These are phyloP conservation scores for Pseudogymnoascus sp. DNA, from an alignment of 2,329 filamentous ascomycete species.

Conservation along the genomic window DNA sequence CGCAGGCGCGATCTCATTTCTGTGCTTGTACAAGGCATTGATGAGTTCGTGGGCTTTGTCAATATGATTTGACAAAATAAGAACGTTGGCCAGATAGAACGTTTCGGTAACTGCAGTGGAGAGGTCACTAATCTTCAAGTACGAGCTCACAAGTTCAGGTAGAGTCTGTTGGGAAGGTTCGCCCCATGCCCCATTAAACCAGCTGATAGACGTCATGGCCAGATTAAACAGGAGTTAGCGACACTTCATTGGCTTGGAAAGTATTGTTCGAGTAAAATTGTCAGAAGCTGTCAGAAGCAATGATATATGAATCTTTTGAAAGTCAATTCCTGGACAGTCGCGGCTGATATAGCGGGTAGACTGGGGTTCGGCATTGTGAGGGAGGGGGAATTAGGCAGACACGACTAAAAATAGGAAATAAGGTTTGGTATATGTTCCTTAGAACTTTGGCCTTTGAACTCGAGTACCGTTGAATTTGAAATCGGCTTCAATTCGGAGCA, in stretches of 20 bases:
- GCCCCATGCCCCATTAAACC: not conserved
- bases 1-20: not conserved
- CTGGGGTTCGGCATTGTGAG: not conserved
- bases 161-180: not conserved
- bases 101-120: slow-evolving; percentile 1
- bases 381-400: not conserved
- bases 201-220: not conserved
- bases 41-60: slow-evolving; percentile 14
- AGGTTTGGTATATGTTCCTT: not conserved
- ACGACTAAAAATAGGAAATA: not conserved
- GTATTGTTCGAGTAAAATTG: not conserved
- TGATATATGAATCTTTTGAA: not conserved
- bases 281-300: not conserved
- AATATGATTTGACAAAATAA: slow-evolving; percentile 17
- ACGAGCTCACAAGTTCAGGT: slow-evolving; percentile 13
- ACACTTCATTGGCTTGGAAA: not conserved
- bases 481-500: not conserved
- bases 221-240: not conserved
- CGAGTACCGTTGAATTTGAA: not conserved
- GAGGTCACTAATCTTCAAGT: slow-evolving; percentile 13
- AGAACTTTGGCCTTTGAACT: not conserved
- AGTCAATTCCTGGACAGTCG: not conserved
- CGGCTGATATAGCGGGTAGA: not conserved
- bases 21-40: not conserved
- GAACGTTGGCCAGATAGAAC: slow-evolving; percentile 12